phyloP scores from a whole-genome alignment of 345 rosid genomes.

The Aquilaria yunnanensis region DNA sequence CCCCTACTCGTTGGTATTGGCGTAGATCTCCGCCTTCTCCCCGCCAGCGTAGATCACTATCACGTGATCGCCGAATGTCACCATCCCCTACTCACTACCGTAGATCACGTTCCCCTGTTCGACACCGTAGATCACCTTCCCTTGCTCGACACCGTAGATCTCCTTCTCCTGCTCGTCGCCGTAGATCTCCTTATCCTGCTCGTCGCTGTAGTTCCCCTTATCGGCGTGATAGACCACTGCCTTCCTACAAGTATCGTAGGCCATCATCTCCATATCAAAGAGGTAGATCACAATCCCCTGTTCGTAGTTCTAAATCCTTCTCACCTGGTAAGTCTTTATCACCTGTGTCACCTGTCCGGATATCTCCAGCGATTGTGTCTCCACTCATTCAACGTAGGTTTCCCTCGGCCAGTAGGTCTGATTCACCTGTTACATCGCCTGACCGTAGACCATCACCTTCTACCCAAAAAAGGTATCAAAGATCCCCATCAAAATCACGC shows the following conservation, averaged over 20 bases:
- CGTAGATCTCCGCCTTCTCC: slow-evolving; percentile 16
- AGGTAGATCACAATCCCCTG: slow-evolving; percentile 33
- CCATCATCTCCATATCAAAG: slow-evolving; percentile 22
- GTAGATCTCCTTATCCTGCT: slow-evolving; percentile 38
- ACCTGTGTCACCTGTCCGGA: slow-evolving; percentile 7
- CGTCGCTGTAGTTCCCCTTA: slow-evolving; percentile 28
- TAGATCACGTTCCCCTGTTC: slow-evolving; percentile 18
- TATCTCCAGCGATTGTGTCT: slow-evolving; percentile 18
- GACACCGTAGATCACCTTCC: slow-evolving; percentile 18
- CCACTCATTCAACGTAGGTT: slow-evolving; percentile 13
- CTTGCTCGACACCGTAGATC: slow-evolving; percentile 25
- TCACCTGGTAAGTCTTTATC: slow-evolving; percentile 42
- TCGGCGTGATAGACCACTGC: slow-evolving; percentile 30
- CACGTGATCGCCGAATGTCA: slow-evolving; percentile 28
- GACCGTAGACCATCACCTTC: slow-evolving; percentile 29
- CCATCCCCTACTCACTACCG: slow-evolving; percentile 13
- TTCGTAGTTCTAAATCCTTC: slow-evolving; percentile 3
- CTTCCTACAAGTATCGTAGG: slow-evolving; percentile 22
- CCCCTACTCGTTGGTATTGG: slow-evolving; percentile 3
- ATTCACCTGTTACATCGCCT: slow-evolving; percentile 35
- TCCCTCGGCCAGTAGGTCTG: slow-evolving; percentile 20
- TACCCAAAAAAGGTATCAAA: slow-evolving; percentile 19
- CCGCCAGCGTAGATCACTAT: slow-evolving; percentile 13
- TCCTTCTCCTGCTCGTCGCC: slow-evolving; percentile 25
- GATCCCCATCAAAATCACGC: slow-evolving; percentile 36